Conservation (phyloP, 371 early-diverging fungal genomes). For the Entomophthora muscae region DNA sequence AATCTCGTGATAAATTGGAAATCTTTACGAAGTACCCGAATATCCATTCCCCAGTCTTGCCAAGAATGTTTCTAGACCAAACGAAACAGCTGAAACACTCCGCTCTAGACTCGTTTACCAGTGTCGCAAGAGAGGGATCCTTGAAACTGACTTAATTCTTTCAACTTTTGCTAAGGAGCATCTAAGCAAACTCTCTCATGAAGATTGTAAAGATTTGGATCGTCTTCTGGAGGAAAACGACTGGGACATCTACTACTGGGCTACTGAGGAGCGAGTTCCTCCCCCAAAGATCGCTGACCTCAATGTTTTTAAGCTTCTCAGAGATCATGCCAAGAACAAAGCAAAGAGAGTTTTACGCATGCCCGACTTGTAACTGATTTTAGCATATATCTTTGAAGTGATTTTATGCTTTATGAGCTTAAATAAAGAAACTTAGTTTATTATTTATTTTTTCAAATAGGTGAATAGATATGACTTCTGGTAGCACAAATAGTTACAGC, state of each 20-base stretch:
- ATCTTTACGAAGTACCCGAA: background rate
- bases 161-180: slow-evolving; percentile 68
- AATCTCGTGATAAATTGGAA: no score
- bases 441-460: no score
- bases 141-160: slow-evolving; percentile 80
- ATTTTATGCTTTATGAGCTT: no score
- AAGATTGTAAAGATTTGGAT: slow-evolving; percentile 60
- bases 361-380: slow-evolving; percentile 60
- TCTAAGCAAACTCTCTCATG: slow-evolving; percentile 26
- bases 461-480: no score
- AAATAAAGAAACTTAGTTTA: no score
- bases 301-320: slow-evolving; percentile 35
- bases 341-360: slow-evolving; percentile 45
- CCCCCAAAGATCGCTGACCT: slow-evolving; percentile 33
- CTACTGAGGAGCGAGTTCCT: slow-evolving; percentile 40
- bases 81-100: no score
- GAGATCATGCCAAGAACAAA: slow-evolving; percentile 44
- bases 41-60: slow-evolving; percentile 2
- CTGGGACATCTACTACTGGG: slow-evolving; percentile 95
- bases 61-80: no score
- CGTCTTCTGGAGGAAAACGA: slow-evolving; percentile 75
- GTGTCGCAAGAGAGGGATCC: slow-evolving; percentile 86
- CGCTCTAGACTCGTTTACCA: slow-evolving; percentile 59
- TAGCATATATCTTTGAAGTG: no score
- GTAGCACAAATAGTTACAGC: no score